Percentiles rank a stretch among this genome's conserved stretches.
Conservation (phyloP, 257 asterid genomes). For the Petrea volubilis region DNA sequence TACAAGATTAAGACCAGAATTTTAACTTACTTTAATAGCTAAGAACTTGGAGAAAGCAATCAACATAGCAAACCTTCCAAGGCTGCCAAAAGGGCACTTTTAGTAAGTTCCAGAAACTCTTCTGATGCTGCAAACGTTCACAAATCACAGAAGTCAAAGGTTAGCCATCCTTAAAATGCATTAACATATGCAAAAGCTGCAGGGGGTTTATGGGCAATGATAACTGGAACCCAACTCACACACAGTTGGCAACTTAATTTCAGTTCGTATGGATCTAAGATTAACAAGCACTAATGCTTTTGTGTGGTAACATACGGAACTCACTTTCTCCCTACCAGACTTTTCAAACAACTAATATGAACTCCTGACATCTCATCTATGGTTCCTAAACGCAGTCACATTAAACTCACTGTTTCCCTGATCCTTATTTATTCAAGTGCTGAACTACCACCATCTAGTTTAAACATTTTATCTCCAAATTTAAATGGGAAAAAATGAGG, state of each 20-base stretch:
- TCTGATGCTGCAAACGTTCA: conserved; percentile 76
- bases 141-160: conserved; percentile 25
- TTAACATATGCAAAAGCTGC: background rate
- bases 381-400: conserved; percentile 16
- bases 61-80: conserved; percentile 73
- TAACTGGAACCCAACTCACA: conserved; percentile 1
- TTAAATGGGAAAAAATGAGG: conserved; percentile 1
- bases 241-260: conserved; percentile 2
- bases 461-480: conserved; percentile 4
- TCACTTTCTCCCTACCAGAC: conserved; percentile 13
- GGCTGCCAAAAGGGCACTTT: conserved; percentile 95
- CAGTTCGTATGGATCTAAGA: background rate
- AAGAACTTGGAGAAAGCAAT: conserved; percentile 11
- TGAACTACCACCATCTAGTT: conserved; percentile 12
- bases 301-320: conserved; percentile 8
- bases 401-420: background rate
- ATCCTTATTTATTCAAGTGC: conserved; percentile 4
- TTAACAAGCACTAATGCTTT: conserved; percentile 9
- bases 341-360: conserved; percentile 17
- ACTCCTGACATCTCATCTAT: conserved; percentile 9
- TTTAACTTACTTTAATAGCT: conserved; percentile 11
- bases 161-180: conserved; percentile 25
- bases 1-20: conserved; percentile 25
- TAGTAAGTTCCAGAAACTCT: conserved; percentile 94
- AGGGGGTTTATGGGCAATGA: conserved; percentile 3